Conservation (phyloP, 1,284 basidiomycete genomes). For the Pulchroboletus neoregius region DNA sequence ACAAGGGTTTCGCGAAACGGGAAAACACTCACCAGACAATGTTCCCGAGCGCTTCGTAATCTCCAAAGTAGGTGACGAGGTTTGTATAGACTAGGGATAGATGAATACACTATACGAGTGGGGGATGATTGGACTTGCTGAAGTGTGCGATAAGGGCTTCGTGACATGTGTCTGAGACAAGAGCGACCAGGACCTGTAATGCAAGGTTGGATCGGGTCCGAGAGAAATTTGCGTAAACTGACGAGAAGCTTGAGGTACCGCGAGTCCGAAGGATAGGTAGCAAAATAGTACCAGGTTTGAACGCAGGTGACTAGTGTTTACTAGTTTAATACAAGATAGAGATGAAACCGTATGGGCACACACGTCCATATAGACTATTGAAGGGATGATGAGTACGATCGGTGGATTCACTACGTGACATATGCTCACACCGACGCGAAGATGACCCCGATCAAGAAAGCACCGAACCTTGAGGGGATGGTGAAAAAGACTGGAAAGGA, state of each 20-base stretch:
- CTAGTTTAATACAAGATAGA: background rate
- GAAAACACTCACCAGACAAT: slow-evolving; percentile 44
- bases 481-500: slow-evolving; percentile 25
- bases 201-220: slow-evolving; percentile 13
- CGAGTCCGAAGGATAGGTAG: slow-evolving; percentile 44
- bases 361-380: slow-evolving; percentile 51
- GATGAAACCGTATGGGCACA: background rate
- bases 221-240: background rate
- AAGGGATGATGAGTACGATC: slow-evolving; percentile 1
- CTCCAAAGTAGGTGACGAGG: slow-evolving; percentile 46
- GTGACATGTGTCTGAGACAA: slow-evolving; percentile 52
- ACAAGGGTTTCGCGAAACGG: background rate
- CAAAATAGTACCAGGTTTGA: slow-evolving; percentile 57
- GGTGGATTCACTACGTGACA: background rate
- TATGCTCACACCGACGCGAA: slow-evolving; percentile 44
- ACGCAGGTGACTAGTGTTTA: slow-evolving; percentile 46
- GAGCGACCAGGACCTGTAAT: slow-evolving; percentile 45
- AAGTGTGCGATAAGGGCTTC: slow-evolving; percentile 54
- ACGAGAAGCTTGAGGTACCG: slow-evolving; percentile 48
- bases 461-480: slow-evolving; percentile 36
- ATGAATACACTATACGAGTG: background rate
- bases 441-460: slow-evolving; percentile 50
- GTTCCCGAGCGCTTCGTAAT: slow-evolving; percentile 32
- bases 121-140: slow-evolving; percentile 31
- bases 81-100: slow-evolving; percentile 49